phyloP scores from a whole-genome alignment of 768 basidiomycete species.

The Tricholoma flavovirens region DNA sequence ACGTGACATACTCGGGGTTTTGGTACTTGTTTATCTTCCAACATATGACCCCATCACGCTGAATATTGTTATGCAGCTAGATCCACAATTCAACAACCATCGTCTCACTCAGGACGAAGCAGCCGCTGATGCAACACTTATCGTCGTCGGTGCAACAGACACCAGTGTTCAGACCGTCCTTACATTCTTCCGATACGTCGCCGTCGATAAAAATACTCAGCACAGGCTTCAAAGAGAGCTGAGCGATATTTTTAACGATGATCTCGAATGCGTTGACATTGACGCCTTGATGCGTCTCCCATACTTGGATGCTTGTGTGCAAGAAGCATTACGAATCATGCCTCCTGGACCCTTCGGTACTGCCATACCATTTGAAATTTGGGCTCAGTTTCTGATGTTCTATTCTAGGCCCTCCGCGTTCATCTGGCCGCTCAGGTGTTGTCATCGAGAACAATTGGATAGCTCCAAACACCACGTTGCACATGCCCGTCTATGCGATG shows the following conservation, averaged over 20 bases:
- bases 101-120: constrained; percentile 1
- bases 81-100: neutral
- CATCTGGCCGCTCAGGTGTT: neutral
- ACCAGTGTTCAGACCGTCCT: constrained; percentile 4
- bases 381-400: neutral
- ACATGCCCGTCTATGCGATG: neutral
- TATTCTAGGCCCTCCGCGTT: neutral
- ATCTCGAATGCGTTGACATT: neutral
- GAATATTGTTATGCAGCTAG: neutral
- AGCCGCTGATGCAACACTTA: constrained; percentile 1
- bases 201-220: neutral
- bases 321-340: constrained; percentile 1
- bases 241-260: neutral
- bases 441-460: neutral
- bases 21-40: neutral
- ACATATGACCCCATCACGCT: neutral
- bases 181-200: constrained; percentile 1
- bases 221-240: neutral
- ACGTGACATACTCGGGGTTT: neutral
- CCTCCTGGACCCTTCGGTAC: constrained; percentile 1
- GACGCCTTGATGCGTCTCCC: neutral
- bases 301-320: constrained; percentile 1
- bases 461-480: neutral
- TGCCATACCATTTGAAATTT: neutral
- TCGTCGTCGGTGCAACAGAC: constrained; percentile 3